Base-by-base conservation (phyloP, 192 early-diverging fungal species). In the Coemansia sp. region DNA sequence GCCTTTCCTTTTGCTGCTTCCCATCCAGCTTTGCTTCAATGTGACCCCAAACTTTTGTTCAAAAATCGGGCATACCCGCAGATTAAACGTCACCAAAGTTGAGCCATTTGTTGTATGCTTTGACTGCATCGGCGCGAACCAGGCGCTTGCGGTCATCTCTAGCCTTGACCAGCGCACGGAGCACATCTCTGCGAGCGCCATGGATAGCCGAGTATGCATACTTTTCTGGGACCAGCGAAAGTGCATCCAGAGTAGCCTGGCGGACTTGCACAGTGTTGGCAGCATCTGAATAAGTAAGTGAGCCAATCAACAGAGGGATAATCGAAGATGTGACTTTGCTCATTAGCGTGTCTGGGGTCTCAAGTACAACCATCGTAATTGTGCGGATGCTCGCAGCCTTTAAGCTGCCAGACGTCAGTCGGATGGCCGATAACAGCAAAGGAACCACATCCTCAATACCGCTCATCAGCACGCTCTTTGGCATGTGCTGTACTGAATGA, bases 71-170 rank as follows among this genome's bases (percentile, higher is more conserved):
- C 28, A 31, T 15, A 15, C 17, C 19, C n/a, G 0, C 46, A 48
- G 19, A 4, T 48, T 48, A 64, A 2, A 28, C 2, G 2, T 72
- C 72, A 11, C 72, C 78, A 57, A 74, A 61, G 17, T 46, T 68
- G 44, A 72, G 94, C 94, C 94, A 98, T 64, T 90, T 90, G 72
- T 84, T 88, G 47, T 93, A 81, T 38, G 91, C 90, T 58, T 93
- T 89, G 5, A 91, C 93, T 0, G 94, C 97, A 65, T 94, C 91
- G 50, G 83, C 78, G 62, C 97, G 83, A 14, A 98, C 97, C 19
- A 89, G 50, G 28, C 94, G 85, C 81, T 96, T 96, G 22, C 72
- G 88, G 70, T 98, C 97, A 76, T 97, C 94, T 60, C 95, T 67
- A 0, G 87, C 80, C 28, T 55, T 62, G 4, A 69, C 74, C 31